Evolutionary conservation across 306 rosid species (phyloP), one percentile per base, ranked within the genome.

Genomic region (Ammopiptanthus mongolicus): DNA sequence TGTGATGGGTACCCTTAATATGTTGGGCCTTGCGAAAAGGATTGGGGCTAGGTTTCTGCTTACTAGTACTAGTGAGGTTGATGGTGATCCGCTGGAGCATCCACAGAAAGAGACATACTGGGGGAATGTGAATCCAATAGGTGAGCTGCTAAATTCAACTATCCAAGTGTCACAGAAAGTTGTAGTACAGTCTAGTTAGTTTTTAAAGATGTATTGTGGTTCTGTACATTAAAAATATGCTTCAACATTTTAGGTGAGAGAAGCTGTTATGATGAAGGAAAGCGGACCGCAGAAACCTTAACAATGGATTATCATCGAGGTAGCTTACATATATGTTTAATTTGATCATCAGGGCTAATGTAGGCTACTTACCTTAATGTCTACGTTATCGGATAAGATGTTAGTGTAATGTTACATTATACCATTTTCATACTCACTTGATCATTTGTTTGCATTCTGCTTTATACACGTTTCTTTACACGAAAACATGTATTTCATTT

Each of bases 101-200:
- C 98, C 98, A 15, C 98, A 95, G 86, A 91, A 88, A 79, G 98
- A 95, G 82, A 95, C 97, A 33, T 95, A 91, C 47, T 91, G 97
- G 97, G 98, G 98, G 67, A 95, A 95, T 87, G 98, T 95, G 11
- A 95, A 95, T 84, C 98, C 97, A 13, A 95, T 95, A 34, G 98
- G 98, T 95, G 82, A 74, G 90, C 41, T 75, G 18, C 31, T 73
- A 23, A 28, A 60, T 6, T 23, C 6, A 31, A 48, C 61, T 57
- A 61, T 10, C 25, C 12, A 31, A 56, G 39, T 57, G 60, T 71
- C 33, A n/a, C 3, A 48, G 63, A 34, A 64, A 15, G 10, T 39
- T 57, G 39, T 13, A 41, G 14, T 41, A 13, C 2, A 10, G 14
- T 41, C 47, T 41, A 41, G 47, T 41, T 41, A 41, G 47, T 11